Evolutionary conservation across 208 protist genomes (phyloP).

Genomic region (Wallacemonas sp.): DNA sequence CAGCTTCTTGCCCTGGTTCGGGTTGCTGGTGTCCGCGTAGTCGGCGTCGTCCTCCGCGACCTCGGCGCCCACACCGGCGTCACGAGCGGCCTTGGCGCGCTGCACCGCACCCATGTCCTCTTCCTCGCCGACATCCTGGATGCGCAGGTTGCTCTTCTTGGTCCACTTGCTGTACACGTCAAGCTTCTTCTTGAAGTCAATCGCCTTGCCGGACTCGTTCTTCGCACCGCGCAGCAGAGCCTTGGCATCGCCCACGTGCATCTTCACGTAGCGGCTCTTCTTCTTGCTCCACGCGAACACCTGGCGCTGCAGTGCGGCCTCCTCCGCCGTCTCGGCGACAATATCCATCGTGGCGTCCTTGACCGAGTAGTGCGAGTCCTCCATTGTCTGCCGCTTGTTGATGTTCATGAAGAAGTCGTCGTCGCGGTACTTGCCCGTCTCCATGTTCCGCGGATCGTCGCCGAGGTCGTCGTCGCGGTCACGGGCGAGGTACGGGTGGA

Average conservation of each 20-base stretch:
- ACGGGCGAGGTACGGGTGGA: constrained; percentile 4
- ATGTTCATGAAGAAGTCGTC: constrained; percentile 80
- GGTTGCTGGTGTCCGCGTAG: constrained; percentile 83
- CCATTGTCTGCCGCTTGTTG: constrained; percentile 60
- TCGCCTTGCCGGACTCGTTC: constrained; percentile 92
- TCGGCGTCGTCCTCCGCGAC: constrained; percentile 56
- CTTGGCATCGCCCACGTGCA: constrained; percentile 92
- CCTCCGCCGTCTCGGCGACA: constrained; percentile 79
- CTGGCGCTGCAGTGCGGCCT: constrained; percentile 80
- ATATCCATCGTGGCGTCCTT: constrained; percentile 90
- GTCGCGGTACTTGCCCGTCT: constrained; percentile 69
- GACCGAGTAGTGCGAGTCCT: constrained; percentile 88
- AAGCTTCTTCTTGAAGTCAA: constrained; percentile 92
- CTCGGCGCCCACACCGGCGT: background rate
- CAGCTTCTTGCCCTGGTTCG: constrained; percentile 92
- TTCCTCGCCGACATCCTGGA: constrained; percentile 91
- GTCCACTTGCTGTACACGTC: constrained; percentile 88
- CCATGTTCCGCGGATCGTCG: constrained; percentile 25
- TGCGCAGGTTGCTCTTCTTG: constrained; percentile 92
- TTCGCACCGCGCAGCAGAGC: constrained; percentile 86
- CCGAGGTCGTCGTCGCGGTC: constrained; percentile 12
- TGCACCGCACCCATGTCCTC: constrained; percentile 83
- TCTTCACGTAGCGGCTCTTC: constrained; percentile 92
- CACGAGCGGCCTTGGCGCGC: constrained; percentile 58
- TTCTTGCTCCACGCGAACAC: constrained; percentile 94